Conservation (phyloP, 352 stramenopile species). For the Nothophytophthora sp. region DNA sequence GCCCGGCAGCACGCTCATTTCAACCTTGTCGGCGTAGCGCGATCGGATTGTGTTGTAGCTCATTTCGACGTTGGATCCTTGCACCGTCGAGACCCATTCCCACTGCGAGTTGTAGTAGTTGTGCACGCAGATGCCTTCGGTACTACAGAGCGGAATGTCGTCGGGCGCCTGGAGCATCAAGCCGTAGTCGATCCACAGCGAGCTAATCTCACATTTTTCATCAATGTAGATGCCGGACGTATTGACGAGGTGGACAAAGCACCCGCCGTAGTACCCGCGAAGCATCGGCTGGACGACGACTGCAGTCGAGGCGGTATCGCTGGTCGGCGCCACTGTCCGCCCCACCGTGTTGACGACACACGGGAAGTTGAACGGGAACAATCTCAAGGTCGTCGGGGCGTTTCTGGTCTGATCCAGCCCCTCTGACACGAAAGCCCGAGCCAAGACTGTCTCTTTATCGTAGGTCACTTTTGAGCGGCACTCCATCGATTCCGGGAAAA, state of each 20-base stretch:
- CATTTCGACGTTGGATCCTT: conserved; percentile 12
- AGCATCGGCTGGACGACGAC: conserved; percentile 30
- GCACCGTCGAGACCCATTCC: conserved; percentile 23
- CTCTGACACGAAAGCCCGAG: conserved; percentile 29
- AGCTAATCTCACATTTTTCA: conserved; percentile 19
- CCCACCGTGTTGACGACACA: conserved; percentile 23
- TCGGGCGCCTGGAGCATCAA: conserved; percentile 33
- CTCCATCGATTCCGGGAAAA: conserved; percentile 29
- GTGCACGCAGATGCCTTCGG: conserved; percentile 26
- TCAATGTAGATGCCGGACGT: conserved; percentile 32
- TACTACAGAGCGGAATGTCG: conserved; percentile 32
- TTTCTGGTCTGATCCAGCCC: conserved; percentile 33
- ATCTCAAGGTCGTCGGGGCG: conserved; percentile 27
- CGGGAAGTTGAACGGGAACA: conserved; percentile 39
- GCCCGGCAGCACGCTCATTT: conserved; percentile 30
- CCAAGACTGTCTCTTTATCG: conserved; percentile 12
- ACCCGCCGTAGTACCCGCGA: conserved; percentile 33
- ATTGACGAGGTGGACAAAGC: conserved; percentile 32
- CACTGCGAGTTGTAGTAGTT: conserved; percentile 38
- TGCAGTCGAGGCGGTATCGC: conserved; percentile 9
- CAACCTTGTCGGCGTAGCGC: conserved; percentile 30
- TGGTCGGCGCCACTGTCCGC: conserved; percentile 13
- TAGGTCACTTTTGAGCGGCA: conserved; percentile 19
- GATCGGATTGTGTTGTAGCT: conserved; percentile 26
- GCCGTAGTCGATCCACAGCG: conserved; percentile 35